Base-by-base conservation (phyloP, 1,284 basidiomycete genomes). In the Athelia psychrophila region DNA sequence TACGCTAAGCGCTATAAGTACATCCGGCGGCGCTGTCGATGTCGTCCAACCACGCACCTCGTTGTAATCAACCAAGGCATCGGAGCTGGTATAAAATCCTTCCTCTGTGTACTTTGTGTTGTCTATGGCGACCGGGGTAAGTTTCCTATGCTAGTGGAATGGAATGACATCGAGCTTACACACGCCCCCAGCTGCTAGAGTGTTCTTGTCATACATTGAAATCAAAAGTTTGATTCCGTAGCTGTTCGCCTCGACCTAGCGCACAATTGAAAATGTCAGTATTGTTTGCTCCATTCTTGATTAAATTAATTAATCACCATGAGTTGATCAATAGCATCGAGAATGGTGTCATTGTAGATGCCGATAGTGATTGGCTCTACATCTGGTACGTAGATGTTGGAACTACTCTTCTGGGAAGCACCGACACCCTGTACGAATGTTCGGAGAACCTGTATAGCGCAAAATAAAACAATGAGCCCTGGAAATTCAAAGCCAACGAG, bases 1-100 rank as follows among this genome's bases (percentile, higher is more conserved):
- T 66, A 15, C 69, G 71, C 50, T 62, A 57, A 63, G 61, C 24
- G 50, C 54, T 46, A 59, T 57, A 49, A 62, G 60, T 2, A 59
- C 62, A 16, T n/a, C n/a, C n/a, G n/a, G n/a, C n/a, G n/a, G 46
- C 60, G 13, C 27, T 30, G 27, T 13, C 27, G 27, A 30, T 6
- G 5, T 30, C 27, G 13, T 30, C 27, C 5, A 13, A 30, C 6
- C 27, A 30, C 27, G 27, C 13, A 13, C 27, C 27, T 30, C 6
- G 27, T 30, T 30, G 13, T 30, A 30, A 30, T 30, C 27, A 30
- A 6, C 13, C 27, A 20, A 19, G n/a, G n/a, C 6, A 55, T 49
- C 47, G 15, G 58, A 27, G 24, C 51, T 57, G 27, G 61, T 62
- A 53, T 62, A 62, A 32, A 62, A 60, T 3, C 54, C 57, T 12